Evolutionary conservation across 768 basidiomycete genomes (phyloP), one percentile per base, ranked within the genome.

Genomic region (Tulasnella sp.): DNA sequence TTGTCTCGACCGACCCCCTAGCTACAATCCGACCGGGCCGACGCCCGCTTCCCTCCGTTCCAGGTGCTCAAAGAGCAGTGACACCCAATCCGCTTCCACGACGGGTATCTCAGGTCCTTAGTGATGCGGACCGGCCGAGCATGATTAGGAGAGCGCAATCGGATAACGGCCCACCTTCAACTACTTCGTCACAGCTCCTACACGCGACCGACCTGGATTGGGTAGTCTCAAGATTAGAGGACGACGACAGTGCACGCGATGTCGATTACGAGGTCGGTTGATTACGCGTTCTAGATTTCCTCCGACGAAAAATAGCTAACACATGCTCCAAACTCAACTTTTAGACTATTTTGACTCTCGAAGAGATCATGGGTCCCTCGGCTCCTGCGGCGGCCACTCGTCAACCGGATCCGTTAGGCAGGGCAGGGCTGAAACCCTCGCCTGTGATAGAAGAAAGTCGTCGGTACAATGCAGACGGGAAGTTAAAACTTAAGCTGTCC

Each of bases 341-440:
- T 69, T 69, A 75, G 74, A 50, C 74, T 44, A 28, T 75, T 42
- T 42, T 75, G 74, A 50, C 74, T 44, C 74, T 75, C 11, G 74
- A 50, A 42, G 74, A 75, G 48, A 75, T 75, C 74, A 44, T 75
- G 31, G 74, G 74, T 75, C 74, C 34, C n/a, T 44, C 74, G 42
- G 42, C 72, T 40, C 7, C 20, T 4, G 37, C 28, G 7, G 28
- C 28, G 22, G 74, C 74, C 74, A 16, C 42, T 28, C 42, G 14
- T 42, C 12, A 24, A 28, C 74, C 74, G 16, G 40, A 44, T 28
- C 42, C 48, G 12, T 12, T 50, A 31, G 42, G 42, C 16, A 75
- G 42, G 74, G 42, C 74, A 75, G 74, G 48, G 48, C 74, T 75
- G 41, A 75, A 75, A 28, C 74, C 48, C 48, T 50, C 74, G 42